These are phyloP conservation scores for Phlyctochytrium planicorne DNA, from an alignment of 192 early-diverging fungal species.

Conservation along the genomic window DNA sequence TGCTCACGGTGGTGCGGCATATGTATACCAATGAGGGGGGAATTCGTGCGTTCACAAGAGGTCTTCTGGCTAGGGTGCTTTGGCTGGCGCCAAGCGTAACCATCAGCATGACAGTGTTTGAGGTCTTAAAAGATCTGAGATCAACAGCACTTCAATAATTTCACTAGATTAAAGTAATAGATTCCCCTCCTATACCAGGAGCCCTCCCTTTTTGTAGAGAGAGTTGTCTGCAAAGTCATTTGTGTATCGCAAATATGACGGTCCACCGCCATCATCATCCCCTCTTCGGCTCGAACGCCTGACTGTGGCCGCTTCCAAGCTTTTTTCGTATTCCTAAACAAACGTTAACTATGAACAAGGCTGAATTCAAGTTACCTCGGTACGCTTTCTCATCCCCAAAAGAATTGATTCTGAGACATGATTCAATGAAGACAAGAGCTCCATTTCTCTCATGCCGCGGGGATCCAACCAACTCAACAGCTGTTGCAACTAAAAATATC, in stretches of 20 bases:
- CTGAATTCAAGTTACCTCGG: background rate
- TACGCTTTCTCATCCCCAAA: background rate
- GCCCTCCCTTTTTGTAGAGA: background rate
- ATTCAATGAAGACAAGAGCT: background rate
- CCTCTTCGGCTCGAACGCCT: background rate
- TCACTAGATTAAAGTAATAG: too few species aligned
- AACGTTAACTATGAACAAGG: too few species aligned
- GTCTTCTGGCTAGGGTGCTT: constrained; percentile 63
- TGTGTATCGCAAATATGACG: background rate
- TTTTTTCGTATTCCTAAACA: background rate
- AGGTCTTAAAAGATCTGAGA: constrained; percentile 59
- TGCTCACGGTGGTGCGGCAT: constrained; percentile 15
- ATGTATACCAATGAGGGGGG: constrained; percentile 54
- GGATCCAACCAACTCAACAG: constrained; percentile 75
- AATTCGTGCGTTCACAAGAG: constrained; percentile 60
- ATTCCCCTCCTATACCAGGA: too few species aligned
- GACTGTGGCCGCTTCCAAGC: background rate
- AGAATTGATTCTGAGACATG: background rate
- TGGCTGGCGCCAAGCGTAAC: constrained; percentile 71
- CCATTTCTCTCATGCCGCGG: constrained; percentile 70
- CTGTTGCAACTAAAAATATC: constrained; percentile 50
- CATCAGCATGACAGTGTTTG: constrained; percentile 73
- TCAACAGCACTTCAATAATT: too few species aligned
- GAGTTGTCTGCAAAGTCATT: background rate
- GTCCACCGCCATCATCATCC: background rate